Evolutionary conservation across 1,284 basidiomycete species (phyloP), one percentile per base, ranked within the genome.

Genomic region (Volvariella volvacea): DNA sequence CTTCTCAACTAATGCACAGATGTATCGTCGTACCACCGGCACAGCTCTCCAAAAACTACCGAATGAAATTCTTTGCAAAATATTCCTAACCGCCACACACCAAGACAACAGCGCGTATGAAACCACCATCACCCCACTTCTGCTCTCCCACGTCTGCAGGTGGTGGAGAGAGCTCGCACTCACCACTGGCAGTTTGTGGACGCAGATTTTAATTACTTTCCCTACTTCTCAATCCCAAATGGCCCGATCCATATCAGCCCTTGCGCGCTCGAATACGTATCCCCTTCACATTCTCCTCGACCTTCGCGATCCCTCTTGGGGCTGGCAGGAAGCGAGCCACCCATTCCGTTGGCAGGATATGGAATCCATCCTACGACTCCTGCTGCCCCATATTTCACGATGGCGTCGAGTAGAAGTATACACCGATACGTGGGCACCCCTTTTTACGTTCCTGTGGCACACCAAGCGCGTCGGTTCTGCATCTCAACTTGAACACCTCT

Each of bases 371-470:
- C 58, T 78, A 45, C 62, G 59, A 10, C 55, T 71, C 22, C 58
- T 80, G 9, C 48, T 71, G 7, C 65, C 66, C 10, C 69, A 72
- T 14, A 62, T 64, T 8, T 41, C 50, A 12, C 67, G 73, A 38
- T 80, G 76, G 76, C 58, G 61, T 39, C 57, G 49, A 7, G 43
- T 79, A 38, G 67, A 73, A 43, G 57, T 80, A 19, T 57, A 74
- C 34, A 67, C 74, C 1, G 76, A 79, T 48, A 79, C 74, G 2
- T 80, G 77, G 77, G 62, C 62, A 3, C 76, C 77, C 10, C 69
- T 79, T 4, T 70, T 69, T 50, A 59, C 65, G 3, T 76, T 80
- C 50, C 64, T 80, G 6, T 60, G 59, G 37, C 60, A 58, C 37
- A 67, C 68, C 2, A 54, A 54, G 4, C 48, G 54, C 4, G 55